Base-by-base conservation (phyloP, 129 eudicot species). In the Silybum marianum region DNA sequence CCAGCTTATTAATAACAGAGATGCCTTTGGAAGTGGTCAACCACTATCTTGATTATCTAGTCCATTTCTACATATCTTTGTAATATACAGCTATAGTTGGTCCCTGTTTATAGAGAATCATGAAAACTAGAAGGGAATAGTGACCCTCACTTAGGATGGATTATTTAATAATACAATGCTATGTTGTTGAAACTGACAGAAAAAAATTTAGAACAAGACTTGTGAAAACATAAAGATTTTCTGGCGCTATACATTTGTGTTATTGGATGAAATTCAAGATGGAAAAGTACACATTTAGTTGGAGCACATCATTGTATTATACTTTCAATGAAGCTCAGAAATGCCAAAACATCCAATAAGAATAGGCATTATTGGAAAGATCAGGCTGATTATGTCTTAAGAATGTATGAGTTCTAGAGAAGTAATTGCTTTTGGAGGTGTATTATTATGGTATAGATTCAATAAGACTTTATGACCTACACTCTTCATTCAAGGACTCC, bases 31-130 rank as follows among this genome's bases (percentile, higher is more conserved):
- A 74, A 74, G 68, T 24, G 38, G 32, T 62, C 18, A 75, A 51
- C 19, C 21, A 0, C 77, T 51, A 30, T 11, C 62, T 18, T 75
- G 79, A 75, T 28, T 58, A 19, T 54, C 30, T 28, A 75, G 30
- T 19, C 26, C 36, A 75, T 18, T 75, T 75, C 70, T 10, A 60
- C 16, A 70, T 51, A 23, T 23, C 69, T 32, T 28, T 46, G 58
- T 58, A n/a, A n/a, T n/a, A 30, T 58, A 75, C 22, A 75, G 79
- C 79, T n/a, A 75, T 46, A 75, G 79, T 51, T 73, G 74, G 69
- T 28, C 23, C 54, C 23, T 46, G n/a, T 26, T 21, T 21, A 26
- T 44, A 69, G 68, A 44, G 44, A 78, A 23, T 66, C 65, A 40
- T 69, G 63, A 68, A 44, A 40, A 40, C 72, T 1, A 26, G 71